A percentile compares a stretch with the other conserved stretches of the same genome.
phyloP scores from a whole-genome alignment of 352 stramenopile species.

The Lagenidium giganteum region DNA sequence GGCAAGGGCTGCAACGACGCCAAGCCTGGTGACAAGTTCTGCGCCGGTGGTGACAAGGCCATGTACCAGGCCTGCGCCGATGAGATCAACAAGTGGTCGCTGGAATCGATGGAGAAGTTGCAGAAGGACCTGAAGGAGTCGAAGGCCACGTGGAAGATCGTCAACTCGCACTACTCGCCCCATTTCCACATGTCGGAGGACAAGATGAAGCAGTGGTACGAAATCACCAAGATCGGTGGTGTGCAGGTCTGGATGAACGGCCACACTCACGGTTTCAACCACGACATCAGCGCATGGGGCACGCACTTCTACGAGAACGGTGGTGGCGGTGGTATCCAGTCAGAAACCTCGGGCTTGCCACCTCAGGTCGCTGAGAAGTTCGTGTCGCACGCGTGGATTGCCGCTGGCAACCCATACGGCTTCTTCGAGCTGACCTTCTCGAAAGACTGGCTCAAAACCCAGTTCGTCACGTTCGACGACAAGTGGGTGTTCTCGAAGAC shows the following conservation, averaged over 20 bases:
- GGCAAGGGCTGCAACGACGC: conserved; percentile 71
- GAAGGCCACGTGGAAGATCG: conserved; percentile 80
- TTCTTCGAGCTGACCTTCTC: conserved; percentile 86
- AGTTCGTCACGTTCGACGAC: conserved; percentile 84
- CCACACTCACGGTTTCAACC: conserved; percentile 86
- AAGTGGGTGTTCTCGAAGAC: conserved; percentile 75
- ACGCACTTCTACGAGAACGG: conserved; percentile 88
- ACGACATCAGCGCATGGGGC: conserved; percentile 80
- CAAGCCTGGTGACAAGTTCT: conserved; percentile 57
- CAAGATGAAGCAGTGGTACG: conserved; percentile 88
- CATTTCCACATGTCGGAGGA: conserved; percentile 87
- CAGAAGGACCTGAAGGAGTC: conserved; percentile 66
- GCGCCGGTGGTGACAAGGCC: conserved; percentile 48
- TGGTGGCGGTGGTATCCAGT: conserved; percentile 81
- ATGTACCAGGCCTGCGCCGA: conserved; percentile 79
- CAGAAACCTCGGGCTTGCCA: conserved; percentile 72
- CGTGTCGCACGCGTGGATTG: conserved; percentile 79
- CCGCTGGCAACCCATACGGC: conserved; percentile 70
- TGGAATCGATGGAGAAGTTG: conserved; percentile 61
- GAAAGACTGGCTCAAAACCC: conserved; percentile 76
- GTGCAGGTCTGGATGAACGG: conserved; percentile 82
- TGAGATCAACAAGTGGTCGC: conserved; percentile 75
- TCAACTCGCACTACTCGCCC: conserved; percentile 88
- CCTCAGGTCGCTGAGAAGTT: conserved; percentile 71
- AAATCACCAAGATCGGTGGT: conserved; percentile 69